Percentiles rank a stretch among this genome's conserved stretches.
These are phyloP conservation scores for Pholiota conissans DNA, from an alignment of 768 basidiomycete species.

Conservation along the genomic window DNA sequence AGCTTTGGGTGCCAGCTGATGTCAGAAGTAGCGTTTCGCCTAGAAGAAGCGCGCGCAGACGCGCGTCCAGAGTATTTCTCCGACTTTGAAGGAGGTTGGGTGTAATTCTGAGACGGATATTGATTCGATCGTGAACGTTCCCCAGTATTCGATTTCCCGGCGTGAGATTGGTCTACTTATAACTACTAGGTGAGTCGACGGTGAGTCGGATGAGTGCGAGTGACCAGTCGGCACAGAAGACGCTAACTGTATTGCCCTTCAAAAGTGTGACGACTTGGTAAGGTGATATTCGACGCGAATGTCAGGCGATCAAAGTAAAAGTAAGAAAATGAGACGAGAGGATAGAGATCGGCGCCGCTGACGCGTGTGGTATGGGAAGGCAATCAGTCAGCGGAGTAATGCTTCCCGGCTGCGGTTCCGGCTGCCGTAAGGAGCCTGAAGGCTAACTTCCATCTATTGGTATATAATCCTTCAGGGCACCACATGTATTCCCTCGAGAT, in stretches of 20 bases:
- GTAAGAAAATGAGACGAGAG: neutral
- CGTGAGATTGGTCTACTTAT: neutral
- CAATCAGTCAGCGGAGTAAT: neutral
- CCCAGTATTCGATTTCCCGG: neutral
- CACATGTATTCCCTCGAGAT: neutral
- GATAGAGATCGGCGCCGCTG: neutral
- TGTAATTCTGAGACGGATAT: too few relatives aligned
- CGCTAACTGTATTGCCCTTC: too few relatives aligned
- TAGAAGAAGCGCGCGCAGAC: too few relatives aligned
- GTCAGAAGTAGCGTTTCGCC: too few relatives aligned
- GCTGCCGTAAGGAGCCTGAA: neutral
- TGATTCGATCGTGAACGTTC: neutral
- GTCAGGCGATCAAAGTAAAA: neutral
- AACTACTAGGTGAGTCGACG: neutral
- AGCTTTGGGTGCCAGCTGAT: too few relatives aligned
- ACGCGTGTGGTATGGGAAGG: neutral
- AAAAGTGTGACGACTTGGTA: neutral
- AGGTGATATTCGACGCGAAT: neutral
- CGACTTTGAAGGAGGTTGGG: neutral
- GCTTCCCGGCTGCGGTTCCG: neutral
- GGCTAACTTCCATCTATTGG: too few relatives aligned
- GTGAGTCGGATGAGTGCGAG: too few relatives aligned
- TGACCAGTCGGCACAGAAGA: too few relatives aligned
- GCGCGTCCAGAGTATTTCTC: neutral
- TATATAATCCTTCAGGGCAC: neutral